Conservation (phyloP, 805 yeast species). For the Millerozyma acaciae region DNA sequence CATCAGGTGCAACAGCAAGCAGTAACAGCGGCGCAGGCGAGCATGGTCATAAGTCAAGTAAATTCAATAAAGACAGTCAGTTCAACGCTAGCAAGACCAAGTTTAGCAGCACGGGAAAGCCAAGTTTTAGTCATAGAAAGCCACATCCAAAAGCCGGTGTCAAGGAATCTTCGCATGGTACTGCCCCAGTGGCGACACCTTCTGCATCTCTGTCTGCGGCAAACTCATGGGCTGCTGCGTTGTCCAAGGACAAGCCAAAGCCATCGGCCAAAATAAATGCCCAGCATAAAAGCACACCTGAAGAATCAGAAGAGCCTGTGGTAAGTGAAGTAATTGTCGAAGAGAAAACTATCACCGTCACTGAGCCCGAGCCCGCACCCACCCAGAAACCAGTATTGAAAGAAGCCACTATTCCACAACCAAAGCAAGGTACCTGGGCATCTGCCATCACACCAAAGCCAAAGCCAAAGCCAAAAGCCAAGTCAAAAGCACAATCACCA, state of each 20-base stretch:
- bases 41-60: slow-evolving; percentile 10
- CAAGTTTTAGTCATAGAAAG: slow-evolving; percentile 6
- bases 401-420: slow-evolving; percentile 44
- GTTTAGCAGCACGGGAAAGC: slow-evolving; percentile 10
- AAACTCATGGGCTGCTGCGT: slow-evolving; percentile 42
- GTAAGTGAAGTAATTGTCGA: slow-evolving; percentile 10
- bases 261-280: slow-evolving; percentile 17
- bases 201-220: slow-evolving; percentile 20
- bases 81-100: slow-evolving; percentile 7
- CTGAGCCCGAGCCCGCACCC: slow-evolving; percentile 2
- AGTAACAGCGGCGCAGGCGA: slow-evolving; percentile 14
- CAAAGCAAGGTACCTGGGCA: slow-evolving; percentile 62
- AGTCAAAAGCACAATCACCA: slow-evolving; percentile 11
- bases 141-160: slow-evolving; percentile 10
- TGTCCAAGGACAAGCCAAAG: slow-evolving; percentile 32
- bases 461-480: slow-evolving; percentile 39
- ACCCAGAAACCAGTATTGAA: slow-evolving; percentile 21
- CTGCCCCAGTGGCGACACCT: slow-evolving; percentile 14
- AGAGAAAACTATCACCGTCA: slow-evolving; percentile 7
- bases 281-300: slow-evolving; percentile 10
- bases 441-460: slow-evolving; percentile 54
- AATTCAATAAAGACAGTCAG: slow-evolving; percentile 7
- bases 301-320: slow-evolving; percentile 12
- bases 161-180: slow-evolving; percentile 12
- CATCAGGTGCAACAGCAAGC: slow-evolving; percentile 3